phyloP scores from a whole-genome alignment of 2,329 filamentous ascomycete species.

The Juglanconis juglandina region DNA sequence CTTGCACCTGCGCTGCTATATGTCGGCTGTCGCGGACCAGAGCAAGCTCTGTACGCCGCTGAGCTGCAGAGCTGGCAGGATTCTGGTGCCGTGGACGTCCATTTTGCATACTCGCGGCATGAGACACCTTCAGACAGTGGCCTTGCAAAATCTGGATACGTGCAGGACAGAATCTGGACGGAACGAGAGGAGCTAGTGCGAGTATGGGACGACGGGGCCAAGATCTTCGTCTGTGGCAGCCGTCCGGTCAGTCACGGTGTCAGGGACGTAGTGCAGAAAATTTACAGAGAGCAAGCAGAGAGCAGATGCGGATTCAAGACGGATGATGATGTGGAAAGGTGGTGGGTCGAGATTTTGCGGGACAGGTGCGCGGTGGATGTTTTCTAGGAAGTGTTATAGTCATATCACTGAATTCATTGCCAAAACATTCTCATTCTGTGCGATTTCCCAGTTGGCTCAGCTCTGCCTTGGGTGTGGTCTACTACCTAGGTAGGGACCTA shows the following conservation, averaged over 20 bases:
- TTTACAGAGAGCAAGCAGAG: neutral
- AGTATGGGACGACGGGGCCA: slow-evolving; percentile 12
- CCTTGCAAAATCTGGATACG: neutral
- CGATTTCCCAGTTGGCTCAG: neutral
- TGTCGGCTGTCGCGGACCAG: slow-evolving; percentile 35
- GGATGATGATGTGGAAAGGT: neutral
- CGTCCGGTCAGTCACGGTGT: neutral
- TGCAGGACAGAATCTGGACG: slow-evolving; percentile 19
- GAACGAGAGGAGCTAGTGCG: slow-evolving; percentile 17
- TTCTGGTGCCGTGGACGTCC: slow-evolving; percentile 17
- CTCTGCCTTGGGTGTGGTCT: neutral
- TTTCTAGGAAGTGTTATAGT: neutral
- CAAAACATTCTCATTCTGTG: neutral
- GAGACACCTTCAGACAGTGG: neutral
- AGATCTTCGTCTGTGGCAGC: slow-evolving; percentile 19
- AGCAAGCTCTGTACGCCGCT: slow-evolving; percentile 30
- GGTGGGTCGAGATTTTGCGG: neutral
- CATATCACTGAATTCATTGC: neutral
- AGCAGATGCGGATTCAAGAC: neutral
- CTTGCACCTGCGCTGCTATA: slow-evolving; percentile 38
- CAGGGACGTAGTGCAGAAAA: neutral
- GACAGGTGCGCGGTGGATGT: neutral
- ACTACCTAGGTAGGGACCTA: neutral
- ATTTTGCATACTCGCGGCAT: slow-evolving; percentile 10
- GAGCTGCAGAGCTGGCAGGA: slow-evolving; percentile 23